phyloP scores from a whole-genome alignment of 2,329 filamentous ascomycete genomes.

The Penicillium sumatraense region DNA sequence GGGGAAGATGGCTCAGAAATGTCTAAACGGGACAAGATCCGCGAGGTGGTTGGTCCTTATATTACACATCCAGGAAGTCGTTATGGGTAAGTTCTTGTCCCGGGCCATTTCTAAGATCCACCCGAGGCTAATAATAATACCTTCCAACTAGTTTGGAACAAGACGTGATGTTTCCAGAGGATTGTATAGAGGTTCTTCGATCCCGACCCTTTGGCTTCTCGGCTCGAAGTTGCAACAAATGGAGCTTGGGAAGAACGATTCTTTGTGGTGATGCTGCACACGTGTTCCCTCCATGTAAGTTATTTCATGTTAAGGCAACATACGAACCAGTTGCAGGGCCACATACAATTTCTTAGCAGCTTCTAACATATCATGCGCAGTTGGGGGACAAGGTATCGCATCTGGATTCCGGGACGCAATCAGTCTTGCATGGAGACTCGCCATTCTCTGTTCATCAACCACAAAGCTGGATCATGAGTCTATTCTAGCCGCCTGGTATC shows the following conservation, averaged over 20 bases:
- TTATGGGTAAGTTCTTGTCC: not conserved
- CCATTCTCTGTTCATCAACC: no score
- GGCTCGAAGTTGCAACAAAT: slow-evolving; percentile 53
- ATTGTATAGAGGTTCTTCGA: slow-evolving; percentile 54
- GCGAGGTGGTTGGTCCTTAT: no score
- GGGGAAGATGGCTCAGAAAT: no score
- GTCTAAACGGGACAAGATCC: not conserved
- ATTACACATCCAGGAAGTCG: no score
- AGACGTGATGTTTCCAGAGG: slow-evolving; percentile 45
- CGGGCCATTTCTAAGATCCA: not conserved
- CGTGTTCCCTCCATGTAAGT: slow-evolving; percentile 55
- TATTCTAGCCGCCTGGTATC: slow-evolving; percentile 38
- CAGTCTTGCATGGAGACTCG: slow-evolving; percentile 43
- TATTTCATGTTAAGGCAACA: no score
- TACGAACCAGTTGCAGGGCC: no score
- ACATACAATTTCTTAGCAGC: no score
- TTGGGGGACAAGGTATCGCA: slow-evolving; percentile 49
- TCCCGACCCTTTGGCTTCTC: slow-evolving; percentile 54
- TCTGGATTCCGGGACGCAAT: slow-evolving; percentile 48
- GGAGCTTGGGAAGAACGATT: slow-evolving; percentile 47
- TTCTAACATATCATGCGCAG: slow-evolving; percentile 13
- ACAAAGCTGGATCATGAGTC: slow-evolving; percentile 24
- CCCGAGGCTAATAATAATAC: not conserved
- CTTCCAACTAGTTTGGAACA: not conserved
- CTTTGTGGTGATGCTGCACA: slow-evolving; percentile 58